Base-by-base conservation (phyloP, 768 basidiomycete genomes). In the Lentinula boryana region DNA sequence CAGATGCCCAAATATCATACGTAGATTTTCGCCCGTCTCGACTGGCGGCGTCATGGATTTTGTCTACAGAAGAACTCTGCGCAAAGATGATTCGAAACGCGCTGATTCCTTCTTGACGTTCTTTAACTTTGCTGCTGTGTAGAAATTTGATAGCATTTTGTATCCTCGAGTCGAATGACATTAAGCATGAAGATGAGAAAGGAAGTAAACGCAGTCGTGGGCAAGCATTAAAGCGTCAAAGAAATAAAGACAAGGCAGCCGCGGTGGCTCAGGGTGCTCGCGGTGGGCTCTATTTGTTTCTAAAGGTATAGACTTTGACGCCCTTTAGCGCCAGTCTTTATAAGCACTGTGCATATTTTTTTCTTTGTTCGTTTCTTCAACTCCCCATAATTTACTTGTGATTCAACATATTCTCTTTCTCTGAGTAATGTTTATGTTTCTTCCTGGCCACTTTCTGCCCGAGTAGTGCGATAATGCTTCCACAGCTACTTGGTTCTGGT, bases 401-500 rank as follows among this genome's bases (percentile, higher is more conserved):
- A 38, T 38, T 38, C 36, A 38, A 38, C 36, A 38, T 38, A 38
- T 21, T 8, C 52, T 15, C 18, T 53, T 53, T n/a, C 35, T 35
- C 53, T 16, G 15, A 8, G n/a, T 53, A 27, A 38, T 38, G n/a
- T 8, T 48, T 23, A 7, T 48, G 16, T 36, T 36, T 21, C 21
- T 58, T 43, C 62, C 62, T 65, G 87, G 87, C 87, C 77, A 77
- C 66, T 83, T 87, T 89, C 87, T 88, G 87, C 87, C 86, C 86
- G 87, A 80, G 81, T 85, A 87, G 87, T 77, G 72, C 73, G 31
- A 56, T 69, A 70, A 74, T 73, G 72, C 75, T 72, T 77, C 82
- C 72, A 85, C 83, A 76, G 84, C 87, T 85, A 73, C 73, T 82
- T 85, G 87, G 87, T 89, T 89, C 87, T 89, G 87, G 85, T 87